Percentiles rank a stretch among this genome's conserved stretches.
Conservation (phyloP, 257 asterid genomes). For the Solanum pinnatisectum region DNA sequence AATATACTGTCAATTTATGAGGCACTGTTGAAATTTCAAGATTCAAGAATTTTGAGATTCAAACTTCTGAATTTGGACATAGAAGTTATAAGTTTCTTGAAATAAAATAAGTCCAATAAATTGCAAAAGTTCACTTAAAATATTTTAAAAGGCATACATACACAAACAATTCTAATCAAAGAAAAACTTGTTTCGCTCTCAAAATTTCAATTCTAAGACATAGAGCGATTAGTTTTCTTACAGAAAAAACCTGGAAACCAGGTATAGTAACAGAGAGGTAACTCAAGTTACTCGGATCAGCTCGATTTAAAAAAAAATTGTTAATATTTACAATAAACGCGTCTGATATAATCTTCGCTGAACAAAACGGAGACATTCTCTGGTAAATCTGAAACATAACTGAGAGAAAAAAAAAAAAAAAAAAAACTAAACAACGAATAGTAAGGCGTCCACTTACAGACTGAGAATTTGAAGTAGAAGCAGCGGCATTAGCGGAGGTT, state of each 20-base stretch:
- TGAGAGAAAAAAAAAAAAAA: neutral
- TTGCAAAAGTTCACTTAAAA: neutral
- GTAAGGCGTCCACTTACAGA: constrained; percentile 31
- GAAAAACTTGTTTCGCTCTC: neutral
- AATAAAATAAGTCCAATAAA: neutral
- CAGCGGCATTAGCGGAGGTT: constrained; percentile 15
- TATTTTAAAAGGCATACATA: neutral
- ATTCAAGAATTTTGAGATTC: neutral
- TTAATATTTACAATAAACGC: neutral
- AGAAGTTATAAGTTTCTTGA: neutral
- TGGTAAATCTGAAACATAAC: neutral
- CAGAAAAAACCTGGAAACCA: neutral
- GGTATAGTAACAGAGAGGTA: neutral
- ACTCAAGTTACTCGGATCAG: neutral
- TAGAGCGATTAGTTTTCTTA: neutral
- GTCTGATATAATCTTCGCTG: neutral
- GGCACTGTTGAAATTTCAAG: neutral
- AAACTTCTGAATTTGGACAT: neutral
- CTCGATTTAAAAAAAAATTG: neutral
- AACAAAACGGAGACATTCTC: neutral
- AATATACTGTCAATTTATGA: neutral
- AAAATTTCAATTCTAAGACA: neutral
- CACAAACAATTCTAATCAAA: neutral
- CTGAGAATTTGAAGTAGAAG: constrained; percentile 37
- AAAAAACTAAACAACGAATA: neutral